Conservation (phyloP, 2,329 filamentous ascomycete species). For the Orbilia blumenaviensis region DNA sequence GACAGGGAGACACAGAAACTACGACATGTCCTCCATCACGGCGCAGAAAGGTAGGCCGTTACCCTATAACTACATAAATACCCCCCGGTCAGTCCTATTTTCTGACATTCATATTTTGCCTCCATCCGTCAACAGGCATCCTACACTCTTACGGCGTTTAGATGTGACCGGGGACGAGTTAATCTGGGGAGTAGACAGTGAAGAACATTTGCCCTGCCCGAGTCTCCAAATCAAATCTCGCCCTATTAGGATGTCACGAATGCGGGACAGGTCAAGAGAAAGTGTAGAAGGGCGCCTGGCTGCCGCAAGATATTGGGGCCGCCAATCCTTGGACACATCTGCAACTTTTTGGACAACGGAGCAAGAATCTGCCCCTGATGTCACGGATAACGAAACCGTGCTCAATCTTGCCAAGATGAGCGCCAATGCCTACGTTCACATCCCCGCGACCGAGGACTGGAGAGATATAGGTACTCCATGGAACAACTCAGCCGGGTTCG, state of each 20-base stretch:
- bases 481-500: constrained; percentile 88
- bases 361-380: constrained; percentile 78
- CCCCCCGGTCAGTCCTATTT: too few relatives aligned
- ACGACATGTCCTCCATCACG: constrained; percentile 92
- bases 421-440: constrained; percentile 84
- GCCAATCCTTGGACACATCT: constrained; percentile 71
- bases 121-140: constrained; percentile 69
- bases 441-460: constrained; percentile 79
- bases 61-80: neutral
- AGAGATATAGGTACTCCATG: constrained; percentile 79
- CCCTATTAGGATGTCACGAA: constrained; percentile 76
- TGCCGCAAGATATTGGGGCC: constrained; percentile 74
- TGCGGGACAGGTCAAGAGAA: constrained; percentile 78
- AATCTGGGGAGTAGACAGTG: constrained; percentile 72
- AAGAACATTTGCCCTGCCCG: constrained; percentile 65
- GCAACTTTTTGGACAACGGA: constrained; percentile 77
- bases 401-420: constrained; percentile 87
- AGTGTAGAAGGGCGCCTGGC: constrained; percentile 82
- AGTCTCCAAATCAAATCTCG: constrained; percentile 72
- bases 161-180: constrained; percentile 73
- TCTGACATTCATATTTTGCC: neutral
- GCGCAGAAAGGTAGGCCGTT: constrained; percentile 68
- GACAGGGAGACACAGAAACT: constrained; percentile 62
- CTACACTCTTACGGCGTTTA: constrained; percentile 76
- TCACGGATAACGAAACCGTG: constrained; percentile 85